Conservation (phyloP, 805 yeast genomes). For the Zygoascus tannicola region DNA sequence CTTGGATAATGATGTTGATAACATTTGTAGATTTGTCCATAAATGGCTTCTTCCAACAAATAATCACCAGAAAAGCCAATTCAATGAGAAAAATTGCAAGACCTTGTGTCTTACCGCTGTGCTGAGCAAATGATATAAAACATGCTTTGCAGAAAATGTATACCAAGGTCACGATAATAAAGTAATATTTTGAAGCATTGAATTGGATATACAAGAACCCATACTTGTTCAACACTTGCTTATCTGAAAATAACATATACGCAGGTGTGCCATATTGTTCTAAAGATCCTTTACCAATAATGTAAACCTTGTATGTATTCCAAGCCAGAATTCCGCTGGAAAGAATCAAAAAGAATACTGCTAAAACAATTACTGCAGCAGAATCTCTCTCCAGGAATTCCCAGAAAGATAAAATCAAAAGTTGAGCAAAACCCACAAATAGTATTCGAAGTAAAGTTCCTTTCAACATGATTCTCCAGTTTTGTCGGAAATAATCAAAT, state of each 20-base stretch:
- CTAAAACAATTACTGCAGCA: slow-evolving; percentile 77
- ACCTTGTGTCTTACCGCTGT: slow-evolving; percentile 73
- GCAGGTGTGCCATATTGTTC: slow-evolving; percentile 68
- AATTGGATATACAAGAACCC: slow-evolving; percentile 90
- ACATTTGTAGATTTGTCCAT: slow-evolving; percentile 77
- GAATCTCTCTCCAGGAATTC: slow-evolving; percentile 78
- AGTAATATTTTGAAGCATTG: slow-evolving; percentile 73
- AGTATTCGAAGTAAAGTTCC: slow-evolving; percentile 74
- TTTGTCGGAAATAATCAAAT: slow-evolving; percentile 41
- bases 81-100: slow-evolving; percentile 69
- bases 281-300: slow-evolving; percentile 56
- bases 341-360: slow-evolving; percentile 58
- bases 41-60: slow-evolving; percentile 63
- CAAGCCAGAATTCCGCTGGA: slow-evolving; percentile 52
- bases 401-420: slow-evolving; percentile 73
- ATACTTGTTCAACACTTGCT: slow-evolving; percentile 59
- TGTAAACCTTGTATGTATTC: slow-evolving; percentile 55
- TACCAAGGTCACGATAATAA: slow-evolving; percentile 54
- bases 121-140: slow-evolving; percentile 71
- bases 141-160: slow-evolving; percentile 59
- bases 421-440: slow-evolving; percentile 77
- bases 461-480: slow-evolving; percentile 55
- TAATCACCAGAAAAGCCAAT: slow-evolving; percentile 52
- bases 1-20: slow-evolving; percentile 59
- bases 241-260: slow-evolving; percentile 74